phyloP scores from a whole-genome alignment of 2,329 filamentous ascomycete species.

The Neonectria hederae region DNA sequence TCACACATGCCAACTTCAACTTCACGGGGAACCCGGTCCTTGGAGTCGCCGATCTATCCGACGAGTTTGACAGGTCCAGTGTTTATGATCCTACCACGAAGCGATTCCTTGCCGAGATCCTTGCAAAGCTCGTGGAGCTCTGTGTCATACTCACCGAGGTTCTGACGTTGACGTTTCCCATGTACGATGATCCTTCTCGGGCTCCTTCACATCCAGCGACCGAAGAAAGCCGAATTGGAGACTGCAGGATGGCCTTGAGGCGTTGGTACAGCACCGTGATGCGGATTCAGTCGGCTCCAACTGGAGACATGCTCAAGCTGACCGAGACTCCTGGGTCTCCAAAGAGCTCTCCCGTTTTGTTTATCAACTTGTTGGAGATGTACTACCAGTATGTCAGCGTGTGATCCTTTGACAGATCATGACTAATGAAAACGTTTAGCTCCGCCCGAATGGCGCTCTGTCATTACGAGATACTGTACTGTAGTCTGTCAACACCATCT shows the following conservation, averaged over 20 bases:
- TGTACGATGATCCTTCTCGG: conserved; percentile 17
- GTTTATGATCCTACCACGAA: conserved; percentile 20
- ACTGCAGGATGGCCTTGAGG: conserved; percentile 33
- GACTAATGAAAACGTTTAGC: background rate
- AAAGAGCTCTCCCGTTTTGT: conserved; percentile 28
- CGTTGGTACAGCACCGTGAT: conserved; percentile 35
- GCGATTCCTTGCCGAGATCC: conserved; percentile 13
- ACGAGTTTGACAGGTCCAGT: conserved; percentile 18
- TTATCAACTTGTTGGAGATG: conserved; percentile 40
- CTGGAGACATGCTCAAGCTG: conserved; percentile 22
- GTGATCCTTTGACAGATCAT: rapidly evolving
- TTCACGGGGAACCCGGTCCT: conserved; percentile 12
- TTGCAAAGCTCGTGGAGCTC: conserved; percentile 18
- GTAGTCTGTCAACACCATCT: conserved; percentile 19
- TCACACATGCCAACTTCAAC: conserved; percentile 24
- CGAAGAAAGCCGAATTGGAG: conserved; percentile 13
- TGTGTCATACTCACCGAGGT: conserved; percentile 25
- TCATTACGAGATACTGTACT: conserved; percentile 37
- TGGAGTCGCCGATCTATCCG: conserved; percentile 5
- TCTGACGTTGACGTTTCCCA: conserved; percentile 18
- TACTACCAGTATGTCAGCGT: conserved; percentile 35
- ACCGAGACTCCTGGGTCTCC: conserved; percentile 14
- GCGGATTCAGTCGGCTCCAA: conserved; percentile 25
- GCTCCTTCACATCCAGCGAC: conserved; percentile 7
- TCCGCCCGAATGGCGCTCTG: conserved; percentile 36